These are phyloP conservation scores for Antrodiella citrinella DNA, from an alignment of 768 basidiomycete species.

Conservation along the genomic window DNA sequence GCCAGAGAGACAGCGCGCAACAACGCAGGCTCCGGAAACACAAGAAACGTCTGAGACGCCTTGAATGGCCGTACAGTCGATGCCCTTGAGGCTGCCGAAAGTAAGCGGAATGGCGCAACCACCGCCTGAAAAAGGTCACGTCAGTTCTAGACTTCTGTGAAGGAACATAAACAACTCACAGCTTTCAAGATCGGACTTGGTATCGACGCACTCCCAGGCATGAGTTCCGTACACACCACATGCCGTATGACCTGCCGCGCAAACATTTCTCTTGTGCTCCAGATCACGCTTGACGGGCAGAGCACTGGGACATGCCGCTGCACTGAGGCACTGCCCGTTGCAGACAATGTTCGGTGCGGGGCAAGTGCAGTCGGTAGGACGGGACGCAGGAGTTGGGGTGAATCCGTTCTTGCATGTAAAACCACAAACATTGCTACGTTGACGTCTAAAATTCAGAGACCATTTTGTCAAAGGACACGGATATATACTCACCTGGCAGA, in stretches of 20 bases:
- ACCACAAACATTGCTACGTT: slow-evolving; percentile 28
- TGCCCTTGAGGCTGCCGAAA: slow-evolving; percentile 12
- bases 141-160: neutral
- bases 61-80: slow-evolving; percentile 13
- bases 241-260: slow-evolving; percentile 29
- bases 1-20: slow-evolving; percentile 2
- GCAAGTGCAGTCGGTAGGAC: slow-evolving; percentile 37
- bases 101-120: slow-evolving; percentile 32
- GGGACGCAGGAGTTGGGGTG: slow-evolving; percentile 19
- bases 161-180: slow-evolving; percentile 29
- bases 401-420: slow-evolving; percentile 41
- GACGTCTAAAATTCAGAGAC: too few relatives aligned
- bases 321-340: slow-evolving; percentile 35
- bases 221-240: slow-evolving; percentile 36
- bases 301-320: slow-evolving; percentile 15
- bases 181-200: slow-evolving; percentile 40
- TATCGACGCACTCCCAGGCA: slow-evolving; percentile 44
- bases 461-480: too few relatives aligned
- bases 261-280: slow-evolving; percentile 23
- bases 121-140: slow-evolving; percentile 23
- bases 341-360: slow-evolving; percentile 33
- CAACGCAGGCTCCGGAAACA: slow-evolving; percentile 6
- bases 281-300: slow-evolving; percentile 23
- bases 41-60: slow-evolving; percentile 9
- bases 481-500: slow-evolving; percentile 9